These are phyloP conservation scores for Letharia lupina DNA, from an alignment of 495 filamentous ascomycete genomes.

Conservation along the genomic window DNA sequence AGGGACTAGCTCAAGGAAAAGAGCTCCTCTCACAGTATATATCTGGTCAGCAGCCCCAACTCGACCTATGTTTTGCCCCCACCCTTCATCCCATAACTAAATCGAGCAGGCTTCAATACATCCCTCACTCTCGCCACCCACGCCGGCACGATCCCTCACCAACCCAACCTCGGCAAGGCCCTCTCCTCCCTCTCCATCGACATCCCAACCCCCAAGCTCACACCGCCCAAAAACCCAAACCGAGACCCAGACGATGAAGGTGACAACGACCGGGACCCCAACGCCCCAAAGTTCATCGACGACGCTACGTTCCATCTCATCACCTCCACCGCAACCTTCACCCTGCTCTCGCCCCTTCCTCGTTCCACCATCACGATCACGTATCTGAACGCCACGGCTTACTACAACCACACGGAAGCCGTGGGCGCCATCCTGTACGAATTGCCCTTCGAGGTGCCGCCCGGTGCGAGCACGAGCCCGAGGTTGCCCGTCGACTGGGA, in stretches of 20 bases:
- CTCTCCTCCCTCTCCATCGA: conserved; percentile 60
- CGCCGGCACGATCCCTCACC: conserved; percentile 57
- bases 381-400: conserved; percentile 71
- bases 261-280: conserved; percentile 34
- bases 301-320: conserved; percentile 78
- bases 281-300: conserved; percentile 58
- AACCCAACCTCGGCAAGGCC: conserved; percentile 62
- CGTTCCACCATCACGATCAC: conserved; percentile 66
- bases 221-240: conserved; percentile 41
- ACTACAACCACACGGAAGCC: conserved; percentile 69
- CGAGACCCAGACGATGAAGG: conserved; percentile 39
- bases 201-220: conserved; percentile 59
- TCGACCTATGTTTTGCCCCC: neutral
- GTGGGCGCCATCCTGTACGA: conserved; percentile 70
- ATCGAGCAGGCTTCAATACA: conserved; percentile 56
- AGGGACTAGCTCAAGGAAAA: conserved; percentile 53
- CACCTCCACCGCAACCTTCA: conserved; percentile 80
- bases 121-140: conserved; percentile 65
- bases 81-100: neutral
- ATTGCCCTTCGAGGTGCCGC: conserved; percentile 65
- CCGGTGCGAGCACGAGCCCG: conserved; percentile 61
- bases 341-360: conserved; percentile 66
- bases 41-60: conserved; percentile 49
- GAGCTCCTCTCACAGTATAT: conserved; percentile 76
- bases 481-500: conserved; percentile 73